Conservation (phyloP, 2,329 filamentous ascomycete genomes). For the Salinomyces thailandicus region DNA sequence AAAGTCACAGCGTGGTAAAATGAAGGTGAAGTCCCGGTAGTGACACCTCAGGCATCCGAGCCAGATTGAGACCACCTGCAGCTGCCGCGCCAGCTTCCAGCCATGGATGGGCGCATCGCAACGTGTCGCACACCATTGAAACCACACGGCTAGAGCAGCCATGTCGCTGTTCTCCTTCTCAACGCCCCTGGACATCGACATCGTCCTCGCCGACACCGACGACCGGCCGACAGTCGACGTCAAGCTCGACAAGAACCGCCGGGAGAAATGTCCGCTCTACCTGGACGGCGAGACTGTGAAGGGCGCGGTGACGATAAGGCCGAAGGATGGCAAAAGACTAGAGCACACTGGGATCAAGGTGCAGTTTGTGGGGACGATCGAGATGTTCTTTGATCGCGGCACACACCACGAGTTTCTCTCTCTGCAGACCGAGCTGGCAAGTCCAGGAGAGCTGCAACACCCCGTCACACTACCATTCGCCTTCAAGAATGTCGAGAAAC, state of each 20-base stretch:
- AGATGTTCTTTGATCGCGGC: constrained; percentile 99
- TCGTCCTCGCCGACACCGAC: constrained; percentile 91
- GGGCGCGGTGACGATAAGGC: constrained; percentile 85
- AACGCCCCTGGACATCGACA: constrained; percentile 96
- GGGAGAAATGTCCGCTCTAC: constrained; percentile 92
- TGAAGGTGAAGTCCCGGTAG: too few species aligned
- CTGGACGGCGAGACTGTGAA: constrained; percentile 98
- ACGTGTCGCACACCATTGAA: not conserved
- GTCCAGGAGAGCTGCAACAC: constrained; percentile 94
- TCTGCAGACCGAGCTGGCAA: constrained; percentile 89
- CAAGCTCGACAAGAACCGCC: constrained; percentile 95
- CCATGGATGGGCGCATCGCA: too few species aligned
- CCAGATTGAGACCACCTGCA: too few species aligned
- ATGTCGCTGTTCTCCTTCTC: constrained; percentile 97
- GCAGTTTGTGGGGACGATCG: constrained; percentile 98
- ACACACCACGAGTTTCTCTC: constrained; percentile 99
- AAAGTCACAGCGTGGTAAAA: too few species aligned
- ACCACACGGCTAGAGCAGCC: not conserved
- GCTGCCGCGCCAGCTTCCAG: too few species aligned
- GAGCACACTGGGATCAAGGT: constrained; percentile 99
- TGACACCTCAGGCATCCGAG: too few species aligned
- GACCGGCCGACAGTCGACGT: constrained; percentile 92
- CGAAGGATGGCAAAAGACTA: constrained; percentile 94
- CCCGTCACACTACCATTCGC: constrained; percentile 98
- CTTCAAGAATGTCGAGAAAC: constrained; percentile 99